These are phyloP conservation scores for Eutypella sp. DNA, from an alignment of 2,329 filamentous ascomycete species.

Conservation along the genomic window DNA sequence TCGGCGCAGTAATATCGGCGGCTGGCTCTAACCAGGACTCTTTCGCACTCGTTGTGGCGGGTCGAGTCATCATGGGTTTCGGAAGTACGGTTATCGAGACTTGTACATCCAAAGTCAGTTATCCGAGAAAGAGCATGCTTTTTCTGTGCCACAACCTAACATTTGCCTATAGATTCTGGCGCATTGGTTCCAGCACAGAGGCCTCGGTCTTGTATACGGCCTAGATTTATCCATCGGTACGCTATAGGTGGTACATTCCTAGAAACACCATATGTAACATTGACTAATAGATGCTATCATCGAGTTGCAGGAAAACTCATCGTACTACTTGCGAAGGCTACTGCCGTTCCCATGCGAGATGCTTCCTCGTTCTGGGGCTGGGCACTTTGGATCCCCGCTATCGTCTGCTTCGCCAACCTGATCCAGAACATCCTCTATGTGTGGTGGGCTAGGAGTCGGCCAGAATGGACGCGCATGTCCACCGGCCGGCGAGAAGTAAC, in stretches of 20 bases:
- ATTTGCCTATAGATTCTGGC: constrained; percentile 14
- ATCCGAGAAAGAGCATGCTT: neutral
- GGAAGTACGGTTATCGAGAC: constrained; percentile 22
- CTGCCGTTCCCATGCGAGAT: constrained; percentile 22
- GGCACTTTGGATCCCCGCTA: constrained; percentile 22
- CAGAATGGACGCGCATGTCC: constrained; percentile 19
- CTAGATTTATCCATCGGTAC: constrained; percentile 17
- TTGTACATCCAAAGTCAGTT: constrained; percentile 20
- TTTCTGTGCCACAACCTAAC: neutral
- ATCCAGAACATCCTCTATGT: constrained; percentile 18
- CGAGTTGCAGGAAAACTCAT: constrained; percentile 15
- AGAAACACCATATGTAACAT: neutral
- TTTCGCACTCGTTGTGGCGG: constrained; percentile 16
- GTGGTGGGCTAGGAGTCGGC: constrained; percentile 17
- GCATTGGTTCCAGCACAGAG: constrained; percentile 22
- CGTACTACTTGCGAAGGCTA: constrained; percentile 18
- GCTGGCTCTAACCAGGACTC: constrained; percentile 16
- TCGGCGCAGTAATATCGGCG: constrained; percentile 20
- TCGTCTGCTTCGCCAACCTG: constrained; percentile 16
- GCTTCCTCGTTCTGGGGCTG: constrained; percentile 23
- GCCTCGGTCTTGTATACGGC: constrained; percentile 19
- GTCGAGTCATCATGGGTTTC: constrained; percentile 22
- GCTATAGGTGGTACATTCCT: neutral
- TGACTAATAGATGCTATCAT: neutral
- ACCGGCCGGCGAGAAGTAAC: constrained; percentile 10